Conservation (phyloP, 257 asterid species). For the Penstemon newberryi region DNA sequence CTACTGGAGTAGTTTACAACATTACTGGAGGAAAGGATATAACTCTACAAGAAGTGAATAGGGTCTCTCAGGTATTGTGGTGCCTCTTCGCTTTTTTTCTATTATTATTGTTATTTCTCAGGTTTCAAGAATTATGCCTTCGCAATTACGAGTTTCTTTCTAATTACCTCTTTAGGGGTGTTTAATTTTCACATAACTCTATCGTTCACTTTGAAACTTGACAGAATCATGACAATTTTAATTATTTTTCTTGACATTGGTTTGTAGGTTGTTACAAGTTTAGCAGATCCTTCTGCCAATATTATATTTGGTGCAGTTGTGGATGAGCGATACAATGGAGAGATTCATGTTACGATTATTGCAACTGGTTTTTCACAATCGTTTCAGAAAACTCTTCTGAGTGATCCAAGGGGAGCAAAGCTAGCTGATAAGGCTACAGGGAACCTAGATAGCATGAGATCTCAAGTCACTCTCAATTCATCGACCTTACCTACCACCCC, state of each 20-base stretch:
- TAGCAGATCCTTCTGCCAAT: slow-evolving; percentile 97
- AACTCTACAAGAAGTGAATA: slow-evolving; percentile 91
- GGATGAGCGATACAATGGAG: slow-evolving; percentile 91
- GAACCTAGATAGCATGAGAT: slow-evolving; percentile 37
- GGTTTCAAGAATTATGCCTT: neutral
- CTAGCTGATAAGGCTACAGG: slow-evolving; percentile 40
- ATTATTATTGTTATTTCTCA: neutral
- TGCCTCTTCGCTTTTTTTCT: neutral
- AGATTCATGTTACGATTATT: slow-evolving; percentile 90
- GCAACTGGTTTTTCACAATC: slow-evolving; percentile 97
- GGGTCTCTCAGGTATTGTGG: slow-evolving; percentile 85
- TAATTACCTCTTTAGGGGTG: neutral
- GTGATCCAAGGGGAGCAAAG: slow-evolving; percentile 84
- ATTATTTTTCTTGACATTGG: neutral
- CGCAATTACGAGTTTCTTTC: neutral
- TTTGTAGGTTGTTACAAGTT: slow-evolving; percentile 88
- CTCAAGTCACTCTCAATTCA: slow-evolving; percentile 45
- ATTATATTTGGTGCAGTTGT: slow-evolving; percentile 98
- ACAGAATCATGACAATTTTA: neutral
- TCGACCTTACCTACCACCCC: slow-evolving; percentile 30
- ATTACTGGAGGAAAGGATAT: slow-evolving; percentile 98
- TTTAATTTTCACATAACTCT: too few species aligned
- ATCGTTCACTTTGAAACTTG: neutral
- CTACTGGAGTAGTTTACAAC: slow-evolving; percentile 96
- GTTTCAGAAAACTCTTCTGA: slow-evolving; percentile 70